phyloP scores from a whole-genome alignment of 1,284 basidiomycete genomes.

The Microbotryum lychnidis-dioicae region DNA sequence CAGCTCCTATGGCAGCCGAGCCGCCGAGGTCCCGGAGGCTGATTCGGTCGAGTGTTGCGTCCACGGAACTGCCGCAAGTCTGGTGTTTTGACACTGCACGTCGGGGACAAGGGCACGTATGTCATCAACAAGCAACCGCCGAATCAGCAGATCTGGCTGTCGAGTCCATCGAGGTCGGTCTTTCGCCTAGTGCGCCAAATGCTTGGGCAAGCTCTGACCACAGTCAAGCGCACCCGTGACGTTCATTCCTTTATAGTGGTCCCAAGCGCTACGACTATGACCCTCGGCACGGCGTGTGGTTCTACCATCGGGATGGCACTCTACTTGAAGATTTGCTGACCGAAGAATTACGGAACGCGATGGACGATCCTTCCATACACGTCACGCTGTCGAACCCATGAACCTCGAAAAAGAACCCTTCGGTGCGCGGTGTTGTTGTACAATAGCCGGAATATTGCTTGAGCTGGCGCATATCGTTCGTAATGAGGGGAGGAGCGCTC shows the following conservation, averaged over 20 bases:
- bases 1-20: constrained; percentile 1
- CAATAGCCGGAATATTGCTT: no score
- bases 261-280: constrained; percentile 79
- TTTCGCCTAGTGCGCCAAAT: not conserved
- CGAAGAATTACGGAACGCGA: constrained; percentile 48
- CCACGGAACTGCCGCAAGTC: constrained; percentile 46
- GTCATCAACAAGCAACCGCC: constrained; percentile 99
- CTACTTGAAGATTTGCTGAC: constrained; percentile 61
- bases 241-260: constrained; percentile 49
- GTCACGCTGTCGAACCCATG: no score
- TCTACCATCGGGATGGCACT: constrained; percentile 62
- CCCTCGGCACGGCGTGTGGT: constrained; percentile 54
- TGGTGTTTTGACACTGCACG: constrained; percentile 79
- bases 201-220: not conserved
- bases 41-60: not conserved
- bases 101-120: constrained; percentile 84
- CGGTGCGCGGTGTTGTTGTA: no score
- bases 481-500: no score
- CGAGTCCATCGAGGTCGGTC: constrained; percentile 53
- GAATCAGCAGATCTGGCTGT: constrained; percentile 98
- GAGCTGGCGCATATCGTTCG: no score
- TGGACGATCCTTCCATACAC: constrained; percentile 20
- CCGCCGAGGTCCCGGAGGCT: not conserved
- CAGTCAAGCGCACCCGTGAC: not conserved
- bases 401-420: no score